Percentiles rank a stretch among this genome's conserved stretches.
Evolutionary conservation across 176 grass and related monocot genomes (phyloP).

Genomic region (Thalia dealbata): DNA sequence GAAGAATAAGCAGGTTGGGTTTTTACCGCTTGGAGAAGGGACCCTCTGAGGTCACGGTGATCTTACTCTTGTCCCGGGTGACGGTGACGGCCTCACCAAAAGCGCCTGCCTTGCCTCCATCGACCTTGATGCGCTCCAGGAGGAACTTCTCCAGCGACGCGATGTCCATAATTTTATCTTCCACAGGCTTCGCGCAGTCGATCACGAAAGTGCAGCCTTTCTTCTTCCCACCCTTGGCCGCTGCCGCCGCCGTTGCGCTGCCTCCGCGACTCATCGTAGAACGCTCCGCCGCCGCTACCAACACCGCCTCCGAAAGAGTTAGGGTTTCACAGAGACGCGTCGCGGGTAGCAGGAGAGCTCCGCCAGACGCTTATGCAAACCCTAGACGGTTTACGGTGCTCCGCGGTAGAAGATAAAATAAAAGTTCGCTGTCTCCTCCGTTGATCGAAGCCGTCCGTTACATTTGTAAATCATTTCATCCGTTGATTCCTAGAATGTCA

Average conservation of each 20-base stretch:
- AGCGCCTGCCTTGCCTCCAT: not conserved
- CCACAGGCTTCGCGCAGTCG: slow-evolving; percentile 3
- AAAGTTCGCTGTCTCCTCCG: too few species aligned
- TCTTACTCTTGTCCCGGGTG: not conserved
- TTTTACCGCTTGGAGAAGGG: not conserved
- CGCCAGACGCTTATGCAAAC: too few species aligned
- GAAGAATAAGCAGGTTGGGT: too few species aligned
- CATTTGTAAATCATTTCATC: too few species aligned
- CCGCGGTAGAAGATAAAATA: too few species aligned
- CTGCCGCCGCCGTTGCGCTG: not conserved
- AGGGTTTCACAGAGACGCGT: too few species aligned
- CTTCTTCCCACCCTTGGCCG: slow-evolving; percentile 2
- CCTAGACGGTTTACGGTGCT: too few species aligned
- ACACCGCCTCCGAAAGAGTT: not conserved
- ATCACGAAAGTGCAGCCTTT: not conserved
- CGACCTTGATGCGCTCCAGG: slow-evolving; percentile 8
- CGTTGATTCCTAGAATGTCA: too few species aligned
- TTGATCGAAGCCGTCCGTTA: too few species aligned
- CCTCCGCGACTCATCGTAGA: not conserved
- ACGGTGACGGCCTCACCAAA: not conserved
- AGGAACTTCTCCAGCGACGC: slow-evolving; percentile 7
- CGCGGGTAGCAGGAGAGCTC: too few species aligned
- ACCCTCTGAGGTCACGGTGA: not conserved
- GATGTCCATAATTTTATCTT: slow-evolving; percentile 10
- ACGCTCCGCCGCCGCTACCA: not conserved